Base-by-base conservation (phyloP, 169 alveolate genomes). In the Haemoproteus tartakovskyi region DNA sequence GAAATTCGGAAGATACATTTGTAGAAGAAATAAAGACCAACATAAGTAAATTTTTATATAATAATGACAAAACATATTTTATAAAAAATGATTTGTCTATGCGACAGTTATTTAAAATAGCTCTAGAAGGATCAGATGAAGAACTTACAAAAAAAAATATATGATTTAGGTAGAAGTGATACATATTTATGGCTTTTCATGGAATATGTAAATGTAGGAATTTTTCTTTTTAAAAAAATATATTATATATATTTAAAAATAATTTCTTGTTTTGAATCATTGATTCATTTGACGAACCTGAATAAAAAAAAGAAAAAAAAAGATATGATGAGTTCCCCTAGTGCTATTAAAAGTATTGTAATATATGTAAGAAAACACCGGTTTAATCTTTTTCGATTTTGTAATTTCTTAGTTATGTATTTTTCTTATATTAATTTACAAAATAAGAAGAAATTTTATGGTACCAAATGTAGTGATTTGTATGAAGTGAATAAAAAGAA, bases 81-180 rank as follows among this genome's bases (percentile, higher is more conserved):
- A 14, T 62, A 1, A 78, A 62, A 38, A 78, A 78, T 59, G 27
- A 18, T 0, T 78, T 43, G 16, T 41, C 80, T 11, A 78, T 78
- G 52, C 47, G 80, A 38, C 51, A 78, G 50, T 54, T 78, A 78
- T 9, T 62, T 3, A 62, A 60, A 54, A 78, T 62, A 21, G 57
- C 62, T 12, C 45, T 62, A 6, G 61, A 54, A 18, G 83, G 83
- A 18, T 33, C 78, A 5, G 18, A 56, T 36, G 74, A 70, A 19
- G 38, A 56, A 21, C n/a, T n/a, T 26, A 16, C 43, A 52, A 12
- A 56, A 60, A 41, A 78, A 45, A 37, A 24, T 78, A 4, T 70
- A 70, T 30, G 83, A 70, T 18, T 6, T 70, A 40, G 83, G 83
- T 12, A 45, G 83, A 19, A 70, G 83, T 43, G 78, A 70, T 47